phyloP scores from a whole-genome alignment of 257 asterid species.

The Scutellaria galericulata region DNA sequence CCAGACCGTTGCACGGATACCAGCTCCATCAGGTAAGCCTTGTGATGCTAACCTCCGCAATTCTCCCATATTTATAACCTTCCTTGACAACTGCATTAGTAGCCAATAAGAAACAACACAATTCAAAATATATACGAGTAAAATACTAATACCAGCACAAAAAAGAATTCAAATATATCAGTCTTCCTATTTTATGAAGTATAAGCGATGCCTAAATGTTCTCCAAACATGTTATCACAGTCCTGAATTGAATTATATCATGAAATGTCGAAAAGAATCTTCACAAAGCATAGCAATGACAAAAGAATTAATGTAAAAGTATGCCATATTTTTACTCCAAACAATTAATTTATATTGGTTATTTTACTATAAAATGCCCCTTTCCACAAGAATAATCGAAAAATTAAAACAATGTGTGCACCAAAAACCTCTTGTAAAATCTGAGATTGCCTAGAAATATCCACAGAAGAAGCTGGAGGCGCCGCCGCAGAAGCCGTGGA shows the following conservation, averaged over 20 bases:
- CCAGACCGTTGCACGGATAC: conserved; percentile 89
- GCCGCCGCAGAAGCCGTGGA: conserved; percentile 40
- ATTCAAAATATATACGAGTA: conserved; percentile 19
- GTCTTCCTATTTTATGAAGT: background rate
- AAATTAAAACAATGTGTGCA: conserved; percentile 3
- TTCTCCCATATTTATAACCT: conserved; percentile 80
- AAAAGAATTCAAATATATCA: background rate
- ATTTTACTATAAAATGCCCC: conserved; percentile 11
- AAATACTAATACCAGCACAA: background rate
- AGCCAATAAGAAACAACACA: conserved; percentile 25
- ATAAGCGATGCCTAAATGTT: background rate
- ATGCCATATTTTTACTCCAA: background rate
- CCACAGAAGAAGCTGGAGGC: conserved; percentile 52
- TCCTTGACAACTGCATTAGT: conserved; percentile 67
- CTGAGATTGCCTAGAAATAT: conserved; percentile 68
- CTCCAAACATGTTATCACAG: conserved; percentile 16
- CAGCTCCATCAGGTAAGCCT: conserved; percentile 90
- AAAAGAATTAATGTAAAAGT: background rate
- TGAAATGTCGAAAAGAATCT: background rate
- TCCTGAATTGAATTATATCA: background rate
- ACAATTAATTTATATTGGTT: background rate
- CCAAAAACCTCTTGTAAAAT: conserved; percentile 71
- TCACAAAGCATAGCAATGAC: background rate
- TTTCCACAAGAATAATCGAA: background rate
- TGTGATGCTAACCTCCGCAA: conserved; percentile 81